Base-by-base conservation (phyloP, 257 asterid genomes). In the Jacaranda mimosifolia region DNA sequence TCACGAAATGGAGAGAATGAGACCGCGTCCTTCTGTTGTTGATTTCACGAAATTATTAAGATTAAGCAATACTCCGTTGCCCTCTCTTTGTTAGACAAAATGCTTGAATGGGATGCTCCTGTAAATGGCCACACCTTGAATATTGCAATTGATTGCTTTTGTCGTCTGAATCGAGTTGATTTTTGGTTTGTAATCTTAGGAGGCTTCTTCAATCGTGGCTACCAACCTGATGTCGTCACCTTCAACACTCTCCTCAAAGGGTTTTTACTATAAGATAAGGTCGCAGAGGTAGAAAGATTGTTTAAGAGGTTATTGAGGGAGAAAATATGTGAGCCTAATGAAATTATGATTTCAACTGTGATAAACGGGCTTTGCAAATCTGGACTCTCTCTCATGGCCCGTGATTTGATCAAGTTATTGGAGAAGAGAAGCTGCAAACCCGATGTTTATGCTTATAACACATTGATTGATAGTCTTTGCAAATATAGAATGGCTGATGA, bases 301-400 rank as follows among this genome's bases (percentile, higher is more conserved):
- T 75, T 83, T 62, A 56, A 59, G 14, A 83, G 66, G 73, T 58
- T 76, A 35, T 39, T 39, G 35, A 49, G 10, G 3, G 57, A 70
- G 3, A 15, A 65, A 46, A 1, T 70, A 1, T 81, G 83, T 52
- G 79, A 78, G 65, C 72, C 76, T 0, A 3, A 77, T 71, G 57
- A 8, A 67, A 19, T 48, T 32, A 63, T 13, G 7, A 64, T 26
- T 48, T 45, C 52, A 14, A 76, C 26, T 17, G 68, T 84, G 26
- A 64, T 84, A 3, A 15, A 81, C 60, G 88, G 86, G 57, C 45
- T 84, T 8, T 84, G 82, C 81, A 75, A 84, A 52, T 52, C 72
- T 0, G 78, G 82, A 5, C 21, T 26, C 7, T 69, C 76, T 10
- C 53, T 5, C 45, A 55, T 19, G 6, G 76, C 85, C 6, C 5